A percentile compares a stretch with the other conserved stretches of the same genome.
These are phyloP conservation scores for Elsinoe fawcettii DNA, from an alignment of 2,329 filamentous ascomycete species.

Conservation along the genomic window DNA sequence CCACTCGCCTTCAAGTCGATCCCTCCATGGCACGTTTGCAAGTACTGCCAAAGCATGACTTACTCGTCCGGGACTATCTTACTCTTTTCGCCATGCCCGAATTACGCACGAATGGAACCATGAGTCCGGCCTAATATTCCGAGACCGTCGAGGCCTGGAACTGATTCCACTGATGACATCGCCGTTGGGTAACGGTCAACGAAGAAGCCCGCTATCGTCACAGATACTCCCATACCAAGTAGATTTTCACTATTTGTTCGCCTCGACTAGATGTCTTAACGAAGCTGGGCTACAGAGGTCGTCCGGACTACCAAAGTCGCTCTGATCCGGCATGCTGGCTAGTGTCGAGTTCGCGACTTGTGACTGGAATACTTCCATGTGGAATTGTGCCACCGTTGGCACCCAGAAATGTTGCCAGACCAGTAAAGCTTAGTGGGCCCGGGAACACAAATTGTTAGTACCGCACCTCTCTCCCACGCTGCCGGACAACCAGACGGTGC, in stretches of 20 bases:
- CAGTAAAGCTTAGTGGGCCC: not conserved
- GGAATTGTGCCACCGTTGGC: too few species aligned
- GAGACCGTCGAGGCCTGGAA: not conserved
- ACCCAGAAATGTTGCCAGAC: not conserved
- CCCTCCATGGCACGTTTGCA: too few species aligned
- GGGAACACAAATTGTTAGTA: not conserved
- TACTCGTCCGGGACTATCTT: not conserved
- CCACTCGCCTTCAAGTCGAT: too few species aligned
- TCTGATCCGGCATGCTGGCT: too few species aligned
- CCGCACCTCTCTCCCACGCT: not conserved
- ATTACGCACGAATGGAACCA: not conserved
- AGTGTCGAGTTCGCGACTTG: too few species aligned
- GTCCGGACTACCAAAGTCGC: too few species aligned
- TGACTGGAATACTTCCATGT: too few species aligned
- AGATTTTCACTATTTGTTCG: too few species aligned
- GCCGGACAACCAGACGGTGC: not conserved
- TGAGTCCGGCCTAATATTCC: not conserved
- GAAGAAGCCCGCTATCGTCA: not conserved
- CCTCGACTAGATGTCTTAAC: too few species aligned
- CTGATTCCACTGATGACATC: not conserved
- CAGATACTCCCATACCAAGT: too few species aligned
- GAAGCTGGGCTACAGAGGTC: too few species aligned
- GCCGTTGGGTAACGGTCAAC: not conserved
- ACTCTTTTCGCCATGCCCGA: not conserved
- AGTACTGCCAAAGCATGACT: too few species aligned